phyloP scores from a whole-genome alignment of 2,329 filamentous ascomycete species.

The Epichloe uncinata region DNA sequence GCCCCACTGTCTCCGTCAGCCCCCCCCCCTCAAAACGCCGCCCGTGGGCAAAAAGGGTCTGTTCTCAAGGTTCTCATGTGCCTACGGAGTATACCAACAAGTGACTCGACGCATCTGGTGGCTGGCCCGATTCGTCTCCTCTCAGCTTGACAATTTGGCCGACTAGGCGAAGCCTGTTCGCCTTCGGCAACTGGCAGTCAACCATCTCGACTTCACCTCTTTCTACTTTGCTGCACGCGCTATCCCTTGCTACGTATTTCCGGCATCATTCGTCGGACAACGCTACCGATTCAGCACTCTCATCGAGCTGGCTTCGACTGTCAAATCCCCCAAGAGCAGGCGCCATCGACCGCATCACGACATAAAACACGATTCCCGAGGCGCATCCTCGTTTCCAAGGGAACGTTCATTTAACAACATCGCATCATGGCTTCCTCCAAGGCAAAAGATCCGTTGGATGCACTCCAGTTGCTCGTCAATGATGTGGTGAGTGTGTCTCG shows the following conservation, averaged over 20 bases:
- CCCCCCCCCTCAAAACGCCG: not conserved
- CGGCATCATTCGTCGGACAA: not conserved
- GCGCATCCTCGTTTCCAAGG: not conserved
- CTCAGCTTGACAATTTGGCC: not conserved
- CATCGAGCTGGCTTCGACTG: not conserved
- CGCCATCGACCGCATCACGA: not conserved
- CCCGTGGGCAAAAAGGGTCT: not conserved
- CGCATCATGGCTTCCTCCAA: slow-evolving; percentile 13
- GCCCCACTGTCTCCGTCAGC: not conserved
- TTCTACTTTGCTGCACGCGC: not conserved
- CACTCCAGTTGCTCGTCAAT: slow-evolving; percentile 40
- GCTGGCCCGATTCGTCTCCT: not conserved
- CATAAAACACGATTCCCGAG: not conserved
- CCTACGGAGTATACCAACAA: not conserved
- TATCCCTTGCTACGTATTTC: not conserved
- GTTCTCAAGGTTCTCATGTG: not conserved
- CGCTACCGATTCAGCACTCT: not conserved
- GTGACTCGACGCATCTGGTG: not conserved
- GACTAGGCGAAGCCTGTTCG: too few relatives aligned
- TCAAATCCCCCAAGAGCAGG: not conserved
- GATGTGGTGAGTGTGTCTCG: slow-evolving; percentile 33
- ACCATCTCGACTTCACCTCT: not conserved
- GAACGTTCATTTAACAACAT: not conserved
- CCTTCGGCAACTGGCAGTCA: not conserved
- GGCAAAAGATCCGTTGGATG: slow-evolving; percentile 28